phyloP scores from a whole-genome alignment of 2,329 filamentous ascomycete species.

The Emericellopsis cladophorae region DNA sequence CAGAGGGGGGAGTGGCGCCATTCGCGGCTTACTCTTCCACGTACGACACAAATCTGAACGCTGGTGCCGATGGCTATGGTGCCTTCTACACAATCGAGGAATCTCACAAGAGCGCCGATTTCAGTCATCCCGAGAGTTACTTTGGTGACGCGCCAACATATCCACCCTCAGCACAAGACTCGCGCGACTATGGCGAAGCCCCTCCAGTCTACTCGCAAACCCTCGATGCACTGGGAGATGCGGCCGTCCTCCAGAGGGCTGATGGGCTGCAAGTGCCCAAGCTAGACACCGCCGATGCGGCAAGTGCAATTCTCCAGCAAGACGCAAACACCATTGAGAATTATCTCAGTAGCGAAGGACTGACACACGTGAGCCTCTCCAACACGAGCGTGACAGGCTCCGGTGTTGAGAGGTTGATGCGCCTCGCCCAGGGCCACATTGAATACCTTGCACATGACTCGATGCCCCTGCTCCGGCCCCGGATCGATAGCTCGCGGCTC shows the following conservation, averaged over 20 bases:
- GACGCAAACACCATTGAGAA: constrained; percentile 6
- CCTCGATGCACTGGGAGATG: too few relatives aligned
- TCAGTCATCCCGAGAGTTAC: constrained; percentile 32
- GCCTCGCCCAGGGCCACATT: constrained; percentile 28
- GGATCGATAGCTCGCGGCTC: constrained; percentile 1
- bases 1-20: constrained; percentile 30
- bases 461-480: constrained; percentile 15
- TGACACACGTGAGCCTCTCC: constrained; percentile 44
- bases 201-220: constrained; percentile 6
- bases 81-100: constrained; percentile 32
- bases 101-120: constrained; percentile 29
- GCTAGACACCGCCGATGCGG: constrained; percentile 14
- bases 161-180: neutral
- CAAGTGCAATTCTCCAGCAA: constrained; percentile 10
- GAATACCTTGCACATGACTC: constrained; percentile 39
- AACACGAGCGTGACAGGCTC: constrained; percentile 31
- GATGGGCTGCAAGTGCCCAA: constrained; percentile 11
- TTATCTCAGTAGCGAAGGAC: constrained; percentile 10
- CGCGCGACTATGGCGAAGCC: constrained; percentile 5
- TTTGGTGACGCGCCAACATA: constrained; percentile 32
- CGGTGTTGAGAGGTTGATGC: constrained; percentile 30
- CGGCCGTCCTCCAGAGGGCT: constrained; percentile 15
- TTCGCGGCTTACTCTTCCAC: constrained; percentile 8
- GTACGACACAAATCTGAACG: constrained; percentile 9
- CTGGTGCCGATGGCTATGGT: constrained; percentile 15